Evolutionary conservation across 163 green algal species (phyloP).

Genomic region (Chlamydomonas reinhardtii): DNA sequence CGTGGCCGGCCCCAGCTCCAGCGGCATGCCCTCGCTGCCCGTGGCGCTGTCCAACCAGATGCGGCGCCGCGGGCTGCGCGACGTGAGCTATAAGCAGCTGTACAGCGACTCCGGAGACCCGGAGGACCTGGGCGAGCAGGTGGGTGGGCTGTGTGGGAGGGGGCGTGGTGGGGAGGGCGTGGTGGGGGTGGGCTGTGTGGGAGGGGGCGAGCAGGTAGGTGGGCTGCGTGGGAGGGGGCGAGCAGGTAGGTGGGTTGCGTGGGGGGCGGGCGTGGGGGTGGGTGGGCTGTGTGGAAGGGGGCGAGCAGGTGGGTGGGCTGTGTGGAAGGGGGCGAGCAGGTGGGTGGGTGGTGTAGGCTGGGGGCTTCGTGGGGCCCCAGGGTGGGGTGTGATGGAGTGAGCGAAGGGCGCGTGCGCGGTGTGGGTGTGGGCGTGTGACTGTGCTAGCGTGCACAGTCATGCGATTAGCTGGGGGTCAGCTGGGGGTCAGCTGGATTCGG

Average conservation of each 20-base stretch:
- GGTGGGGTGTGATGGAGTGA: too few relatives aligned
- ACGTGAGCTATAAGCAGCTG: conserved; percentile 7
- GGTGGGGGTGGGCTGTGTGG: not conserved
- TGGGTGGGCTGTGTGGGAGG: not conserved
- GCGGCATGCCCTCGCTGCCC: conserved; percentile 43
- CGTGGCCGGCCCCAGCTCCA: conserved; percentile 30
- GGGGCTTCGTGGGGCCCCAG: too few relatives aligned
- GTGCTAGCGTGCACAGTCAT: too few relatives aligned
- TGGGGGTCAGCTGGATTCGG: too few relatives aligned
- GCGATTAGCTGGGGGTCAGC: too few relatives aligned
- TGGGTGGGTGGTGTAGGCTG: too few relatives aligned
- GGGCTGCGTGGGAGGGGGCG: too few relatives aligned
- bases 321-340: too few relatives aligned
- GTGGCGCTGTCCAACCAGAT: conserved; percentile 30
- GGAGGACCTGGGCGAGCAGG: conserved; percentile 28
- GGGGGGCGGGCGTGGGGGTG: too few relatives aligned
- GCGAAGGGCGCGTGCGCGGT: too few relatives aligned
- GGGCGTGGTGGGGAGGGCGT: not conserved
- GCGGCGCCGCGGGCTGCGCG: not conserved
- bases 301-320: not conserved
- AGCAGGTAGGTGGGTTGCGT: not conserved
- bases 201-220: not conserved
- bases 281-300: too few relatives aligned
- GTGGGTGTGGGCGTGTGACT: too few relatives aligned
- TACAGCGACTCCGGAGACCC: conserved; percentile 39